Percentiles rank a stretch among this genome's conserved stretches.
phyloP scores from a whole-genome alignment of 805 yeast species.

The Hanseniaspora meyeri region DNA sequence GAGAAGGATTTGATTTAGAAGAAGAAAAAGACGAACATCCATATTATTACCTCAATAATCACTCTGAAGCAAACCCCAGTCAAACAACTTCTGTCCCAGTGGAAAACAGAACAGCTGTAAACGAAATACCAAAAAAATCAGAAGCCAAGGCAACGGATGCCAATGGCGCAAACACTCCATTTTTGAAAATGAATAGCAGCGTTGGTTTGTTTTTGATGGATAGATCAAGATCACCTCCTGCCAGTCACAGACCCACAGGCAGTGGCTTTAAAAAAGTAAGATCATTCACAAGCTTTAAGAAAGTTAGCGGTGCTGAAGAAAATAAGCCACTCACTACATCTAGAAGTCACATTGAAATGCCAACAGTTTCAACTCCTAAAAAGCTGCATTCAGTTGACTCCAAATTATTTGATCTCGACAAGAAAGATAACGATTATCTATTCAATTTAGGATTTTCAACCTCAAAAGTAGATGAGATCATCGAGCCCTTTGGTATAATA shows the following conservation, averaged over 20 bases:
- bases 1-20: constrained; percentile 34
- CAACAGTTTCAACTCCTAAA: neutral
- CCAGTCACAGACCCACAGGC: neutral
- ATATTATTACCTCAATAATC: constrained; percentile 19
- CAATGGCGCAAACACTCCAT: neutral
- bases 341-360: neutral
- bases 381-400: neutral
- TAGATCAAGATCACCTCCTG: neutral
- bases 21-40: constrained; percentile 23
- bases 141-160: neutral
- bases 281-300: neutral
- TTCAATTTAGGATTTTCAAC: neutral
- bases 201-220: neutral
- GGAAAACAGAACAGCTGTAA: neutral
- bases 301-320: neutral
- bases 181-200: constrained; percentile 14
- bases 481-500: neutral
- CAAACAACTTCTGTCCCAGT: neutral
- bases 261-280: neutral
- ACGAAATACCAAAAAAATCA: too few species aligned
- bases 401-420: neutral
- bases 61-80: constrained; percentile 23
- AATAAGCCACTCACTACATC: neutral
- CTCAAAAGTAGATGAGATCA: neutral
- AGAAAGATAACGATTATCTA: neutral